Evolutionary conservation across 139 green algal species (phyloP), one percentile per base, ranked within the genome.

Genomic region (Picochlorum sp.): DNA sequence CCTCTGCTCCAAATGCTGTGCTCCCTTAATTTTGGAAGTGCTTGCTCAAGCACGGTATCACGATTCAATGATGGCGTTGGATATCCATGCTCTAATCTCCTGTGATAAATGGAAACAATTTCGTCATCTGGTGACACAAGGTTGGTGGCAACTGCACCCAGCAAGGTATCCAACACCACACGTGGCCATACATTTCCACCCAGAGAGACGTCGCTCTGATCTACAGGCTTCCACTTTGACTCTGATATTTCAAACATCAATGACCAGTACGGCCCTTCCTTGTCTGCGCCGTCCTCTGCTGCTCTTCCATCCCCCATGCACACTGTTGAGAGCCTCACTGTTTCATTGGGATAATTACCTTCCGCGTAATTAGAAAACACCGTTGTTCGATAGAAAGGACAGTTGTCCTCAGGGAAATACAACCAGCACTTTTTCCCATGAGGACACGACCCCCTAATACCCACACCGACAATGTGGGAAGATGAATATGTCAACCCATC

Each of bases 391-490:
- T 96, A 96, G 75, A 89, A 96, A 63, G 88, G 88, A 82, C 87
- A 95, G 80, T 94, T 63, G 69, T 82, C 75, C 67, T 95, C 89
- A 5, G 88, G 89, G 72, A 87, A 96, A 78, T 96, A 96, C 30
- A 96, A 83, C 89, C 89, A 96, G 87, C 87, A 96, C 80, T 95
- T 95, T 62, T 64, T 65, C 72, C 80, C 86, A 58, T 94, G 89
- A 4, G 89, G 89, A 76, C 84, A 80, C 11, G 63, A n/a, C 7
- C 82, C 82, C 28, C 82, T 72, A 16, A 86, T 69, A 49, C 73
- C 86, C 2, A 95, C 57, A 54, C 86, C 86, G 11, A 95, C 78
- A 64, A 95, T 92, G 78, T 95, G 89, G 8, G 76, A 85, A 14
- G 75, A 87, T 68, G 73, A 84, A 78, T 94, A 74, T 57, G 81